Base-by-base conservation (phyloP, 83 land plant genomes). In the Picea abies region DNA sequence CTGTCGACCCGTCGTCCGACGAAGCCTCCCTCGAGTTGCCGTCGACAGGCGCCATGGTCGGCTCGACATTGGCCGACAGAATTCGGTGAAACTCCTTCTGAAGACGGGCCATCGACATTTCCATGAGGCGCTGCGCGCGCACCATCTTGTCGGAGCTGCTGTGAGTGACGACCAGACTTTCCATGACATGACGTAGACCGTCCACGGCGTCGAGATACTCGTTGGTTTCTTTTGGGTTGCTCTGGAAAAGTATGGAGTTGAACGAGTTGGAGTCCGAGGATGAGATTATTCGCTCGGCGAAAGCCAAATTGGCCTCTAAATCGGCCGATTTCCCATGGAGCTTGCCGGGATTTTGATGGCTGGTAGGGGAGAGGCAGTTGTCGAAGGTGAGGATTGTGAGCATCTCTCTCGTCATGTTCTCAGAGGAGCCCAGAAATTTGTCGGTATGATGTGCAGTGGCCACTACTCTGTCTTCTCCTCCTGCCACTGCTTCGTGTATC, bases 81-180 rank as follows among this genome's bases (percentile, higher is more conserved):
- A 92, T 79, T 76, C 76, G 82, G 78, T 85, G 76, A 64, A 93
- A 92, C 82, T 93, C 96, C 22, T 77, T 87, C 85, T 90, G 63
- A 35, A 94, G 82, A 11, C 91, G 83, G 70, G 63, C 63, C 92
- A 94, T 94, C 60, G 92, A 87, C 20, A 81, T 49, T 52, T 92
- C 83, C 84, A 90, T 83, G 11, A 94, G 81, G 16, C 58, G 52
- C 76, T 90, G 91, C 5, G 92, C 87, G 1, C 84, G 83, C 11
- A 92, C 77, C 70, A 92, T 12, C 37, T 76, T 70, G 23, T 56
- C 65, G 20, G 87, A 80, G 76, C 70, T 11, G 19, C 84, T 22
- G 71, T 68, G 16, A 4, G 20, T 14, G 78, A 75, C 4, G 78
- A 64, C 35, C 60, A 85, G 75, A 80, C 72, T 49, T 10, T 78